Evolutionary conservation across 78 protist species (phyloP).

Genomic region (Dictyostelium purpureum): DNA sequence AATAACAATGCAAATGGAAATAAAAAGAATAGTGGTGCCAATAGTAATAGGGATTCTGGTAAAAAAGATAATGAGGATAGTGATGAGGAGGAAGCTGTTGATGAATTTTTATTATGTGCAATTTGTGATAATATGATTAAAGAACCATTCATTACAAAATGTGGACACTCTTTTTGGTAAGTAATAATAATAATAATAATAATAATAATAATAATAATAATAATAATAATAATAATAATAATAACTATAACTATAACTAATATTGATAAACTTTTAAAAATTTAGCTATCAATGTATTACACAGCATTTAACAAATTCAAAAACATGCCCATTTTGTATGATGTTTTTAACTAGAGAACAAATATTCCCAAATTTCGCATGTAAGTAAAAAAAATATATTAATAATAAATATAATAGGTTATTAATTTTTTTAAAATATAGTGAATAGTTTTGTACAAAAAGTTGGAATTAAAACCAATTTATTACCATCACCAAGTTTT

Average conservation of each 20-base stretch:
- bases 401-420: neutral
- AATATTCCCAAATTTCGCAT: constrained; percentile 76
- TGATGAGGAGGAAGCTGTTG: neutral
- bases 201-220: neutral
- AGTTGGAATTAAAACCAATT: constrained; percentile 16
- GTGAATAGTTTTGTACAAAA: constrained; percentile 62
- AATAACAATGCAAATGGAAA: neutral
- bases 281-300: constrained; percentile 53
- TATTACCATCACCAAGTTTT: constrained; percentile 52
- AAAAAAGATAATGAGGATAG: neutral
- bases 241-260: neutral
- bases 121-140: constrained; percentile 59
- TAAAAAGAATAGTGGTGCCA: neutral
- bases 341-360: constrained; percentile 48
- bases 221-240: neutral
- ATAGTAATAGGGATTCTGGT: neutral
- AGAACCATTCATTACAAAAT: constrained; percentile 74
- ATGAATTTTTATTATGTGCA: constrained; percentile 45
- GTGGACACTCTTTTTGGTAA: constrained; percentile 66
- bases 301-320: constrained; percentile 7
- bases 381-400: too few relatives aligned
- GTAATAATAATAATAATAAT: neutral
- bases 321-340: constrained; percentile 65
- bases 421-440: neutral
- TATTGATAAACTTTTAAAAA: neutral